Evolutionary conservation across 176 grass and related monocot species (phyloP).

Genomic region (Saccharum officinarum): DNA sequence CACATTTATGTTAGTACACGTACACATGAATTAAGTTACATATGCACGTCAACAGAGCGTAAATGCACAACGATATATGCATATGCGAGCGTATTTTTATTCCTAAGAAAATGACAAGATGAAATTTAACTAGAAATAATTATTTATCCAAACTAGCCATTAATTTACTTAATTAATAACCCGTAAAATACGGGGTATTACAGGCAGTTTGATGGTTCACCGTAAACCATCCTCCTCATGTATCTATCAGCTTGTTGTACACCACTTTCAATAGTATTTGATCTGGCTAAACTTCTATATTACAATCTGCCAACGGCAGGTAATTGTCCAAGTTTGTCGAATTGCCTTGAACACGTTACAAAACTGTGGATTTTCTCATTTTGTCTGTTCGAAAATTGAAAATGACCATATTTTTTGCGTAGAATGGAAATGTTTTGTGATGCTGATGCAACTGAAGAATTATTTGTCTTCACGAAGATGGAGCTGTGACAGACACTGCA

Average conservation of each 20-base stretch:
- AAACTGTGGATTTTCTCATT: neutral
- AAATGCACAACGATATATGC: too few relatives aligned
- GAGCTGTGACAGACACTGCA: neutral
- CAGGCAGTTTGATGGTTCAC: neutral
- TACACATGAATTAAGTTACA: too few relatives aligned
- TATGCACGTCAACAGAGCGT: too few relatives aligned
- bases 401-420: neutral
- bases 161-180: too few relatives aligned
- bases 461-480: neutral
- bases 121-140: too few relatives aligned
- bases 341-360: neutral
- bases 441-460: neutral
- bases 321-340: neutral
- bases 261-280: neutral
- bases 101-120: too few relatives aligned
- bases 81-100: too few relatives aligned
- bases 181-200: too few relatives aligned
- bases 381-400: neutral
- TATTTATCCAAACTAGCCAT: too few relatives aligned
- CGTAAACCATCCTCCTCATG: neutral
- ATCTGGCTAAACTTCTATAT: neutral
- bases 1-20: too few relatives aligned
- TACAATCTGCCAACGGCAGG: neutral
- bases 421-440: too few relatives aligned
- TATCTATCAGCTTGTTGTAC: constrained; percentile 7